Evolutionary conservation across 768 basidiomycete species (phyloP).

Genomic region (Hydnum rufescens): DNA sequence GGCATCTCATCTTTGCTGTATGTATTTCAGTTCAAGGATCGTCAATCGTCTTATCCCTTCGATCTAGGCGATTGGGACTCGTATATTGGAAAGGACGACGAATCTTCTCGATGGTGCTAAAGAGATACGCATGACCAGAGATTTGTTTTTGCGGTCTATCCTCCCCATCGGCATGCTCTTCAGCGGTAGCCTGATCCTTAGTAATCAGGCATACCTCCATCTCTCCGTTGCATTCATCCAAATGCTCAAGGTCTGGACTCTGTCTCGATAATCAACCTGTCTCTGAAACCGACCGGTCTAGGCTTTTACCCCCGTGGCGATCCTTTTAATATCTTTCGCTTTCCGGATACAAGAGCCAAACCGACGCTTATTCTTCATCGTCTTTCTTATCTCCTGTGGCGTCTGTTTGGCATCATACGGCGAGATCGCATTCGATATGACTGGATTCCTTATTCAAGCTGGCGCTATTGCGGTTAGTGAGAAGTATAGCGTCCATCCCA

Average conservation of each 20-base stretch:
- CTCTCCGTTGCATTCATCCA: constrained; percentile 90
- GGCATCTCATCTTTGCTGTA: constrained; percentile 51
- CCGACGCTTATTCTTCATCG: constrained; percentile 59
- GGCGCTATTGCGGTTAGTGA: constrained; percentile 61
- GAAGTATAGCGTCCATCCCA: not conserved
- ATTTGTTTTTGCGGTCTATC: constrained; percentile 67
- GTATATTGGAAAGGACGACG: constrained; percentile 66
- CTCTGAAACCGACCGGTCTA: constrained; percentile 17
- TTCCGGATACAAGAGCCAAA: constrained; percentile 80
- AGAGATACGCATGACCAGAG: constrained; percentile 60
- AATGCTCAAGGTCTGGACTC: constrained; percentile 58
- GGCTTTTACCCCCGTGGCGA: constrained; percentile 82
- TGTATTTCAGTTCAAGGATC: constrained; percentile 17
- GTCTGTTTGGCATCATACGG: constrained; percentile 82
- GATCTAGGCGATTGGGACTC: constrained; percentile 58
- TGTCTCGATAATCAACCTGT: not conserved
- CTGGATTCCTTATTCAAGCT: constrained; percentile 77
- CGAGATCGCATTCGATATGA: constrained; percentile 64
- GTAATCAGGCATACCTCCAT: constrained; percentile 84
- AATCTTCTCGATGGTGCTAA: constrained; percentile 55
- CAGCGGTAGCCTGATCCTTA: constrained; percentile 75
- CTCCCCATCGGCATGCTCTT: constrained; percentile 88
- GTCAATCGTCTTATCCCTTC: constrained; percentile 7
- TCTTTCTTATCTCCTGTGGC: constrained; percentile 76
- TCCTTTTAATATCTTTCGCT: constrained; percentile 82